Conservation (phyloP, 257 asterid genomes). For the Petunia secreta region DNA sequence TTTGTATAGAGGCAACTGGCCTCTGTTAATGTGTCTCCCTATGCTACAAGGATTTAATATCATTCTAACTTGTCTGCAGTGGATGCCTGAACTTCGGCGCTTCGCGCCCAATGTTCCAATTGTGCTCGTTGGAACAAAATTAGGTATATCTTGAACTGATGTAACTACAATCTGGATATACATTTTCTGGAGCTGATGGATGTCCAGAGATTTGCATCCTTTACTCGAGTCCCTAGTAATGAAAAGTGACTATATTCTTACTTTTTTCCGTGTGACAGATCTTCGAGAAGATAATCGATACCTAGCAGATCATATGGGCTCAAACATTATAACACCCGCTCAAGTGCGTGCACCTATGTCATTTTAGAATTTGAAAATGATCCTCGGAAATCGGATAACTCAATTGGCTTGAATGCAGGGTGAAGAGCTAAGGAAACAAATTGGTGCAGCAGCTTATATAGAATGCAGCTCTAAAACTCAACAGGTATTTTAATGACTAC, state of each 20-base stretch:
- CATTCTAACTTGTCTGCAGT: conserved; percentile 42
- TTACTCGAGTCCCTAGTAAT: neutral
- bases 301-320: conserved; percentile 17
- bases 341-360: conserved; percentile 3
- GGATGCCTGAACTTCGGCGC: conserved; percentile 85
- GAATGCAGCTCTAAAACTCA: conserved; percentile 70
- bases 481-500: conserved; percentile 45
- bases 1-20: neutral
- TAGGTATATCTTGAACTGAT: conserved; percentile 40
- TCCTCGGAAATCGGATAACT: neutral
- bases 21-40: conserved; percentile 14
- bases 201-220: neutral
- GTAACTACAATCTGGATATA: neutral
- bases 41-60: neutral
- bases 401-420: conserved; percentile 30
- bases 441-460: conserved; percentile 41
- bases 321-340: conserved; percentile 20
- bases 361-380: conserved; percentile 22
- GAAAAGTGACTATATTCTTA: neutral
- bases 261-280: neutral
- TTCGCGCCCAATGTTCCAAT: conserved; percentile 82
- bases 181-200: neutral
- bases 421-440: conserved; percentile 37
- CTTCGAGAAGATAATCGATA: conserved; percentile 21
- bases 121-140: conserved; percentile 81